A percentile compares a stretch with the other conserved stretches of the same genome.
Conservation (phyloP, 805 yeast genomes). For the Cyberlindnera euphorbiae region DNA sequence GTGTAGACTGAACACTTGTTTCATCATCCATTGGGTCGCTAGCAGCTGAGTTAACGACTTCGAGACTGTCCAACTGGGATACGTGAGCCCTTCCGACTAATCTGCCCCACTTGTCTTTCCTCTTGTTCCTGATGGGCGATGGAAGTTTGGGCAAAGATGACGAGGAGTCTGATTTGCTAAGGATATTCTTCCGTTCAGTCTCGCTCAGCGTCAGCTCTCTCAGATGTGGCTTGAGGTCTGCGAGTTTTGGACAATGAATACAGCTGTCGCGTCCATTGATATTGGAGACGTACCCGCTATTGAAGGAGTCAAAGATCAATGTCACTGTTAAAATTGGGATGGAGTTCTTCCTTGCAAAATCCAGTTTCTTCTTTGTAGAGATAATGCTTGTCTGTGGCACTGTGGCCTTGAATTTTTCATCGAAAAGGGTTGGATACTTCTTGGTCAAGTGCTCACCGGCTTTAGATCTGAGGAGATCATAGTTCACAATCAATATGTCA, state of each 20-base stretch:
- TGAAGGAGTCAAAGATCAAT: conserved; percentile 48
- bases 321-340: conserved; percentile 56
- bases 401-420: conserved; percentile 19
- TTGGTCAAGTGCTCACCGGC: conserved; percentile 33
- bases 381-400: conserved; percentile 28
- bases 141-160: conserved; percentile 37
- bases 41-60: neutral
- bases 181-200: neutral
- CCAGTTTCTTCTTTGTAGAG: conserved; percentile 49
- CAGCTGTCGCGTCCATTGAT: conserved; percentile 50
- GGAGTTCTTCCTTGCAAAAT: conserved; percentile 52
- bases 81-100: conserved; percentile 39
- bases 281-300: conserved; percentile 33
- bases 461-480: conserved; percentile 39
- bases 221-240: conserved; percentile 25
- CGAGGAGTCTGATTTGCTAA: conserved; percentile 10
- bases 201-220: conserved; percentile 12
- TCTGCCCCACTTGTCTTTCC: conserved; percentile 37
- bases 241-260: conserved; percentile 42
- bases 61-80: conserved; percentile 27
- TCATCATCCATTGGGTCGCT: conserved; percentile 2
- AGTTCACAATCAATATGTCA: conserved; percentile 54
- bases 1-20: conserved; percentile 9
- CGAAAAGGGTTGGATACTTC: conserved; percentile 30
- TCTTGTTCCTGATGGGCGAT: conserved; percentile 46